These are phyloP conservation scores for Novymonas esmeraldas DNA, from an alignment of 208 protist species.

Conservation along the genomic window DNA sequence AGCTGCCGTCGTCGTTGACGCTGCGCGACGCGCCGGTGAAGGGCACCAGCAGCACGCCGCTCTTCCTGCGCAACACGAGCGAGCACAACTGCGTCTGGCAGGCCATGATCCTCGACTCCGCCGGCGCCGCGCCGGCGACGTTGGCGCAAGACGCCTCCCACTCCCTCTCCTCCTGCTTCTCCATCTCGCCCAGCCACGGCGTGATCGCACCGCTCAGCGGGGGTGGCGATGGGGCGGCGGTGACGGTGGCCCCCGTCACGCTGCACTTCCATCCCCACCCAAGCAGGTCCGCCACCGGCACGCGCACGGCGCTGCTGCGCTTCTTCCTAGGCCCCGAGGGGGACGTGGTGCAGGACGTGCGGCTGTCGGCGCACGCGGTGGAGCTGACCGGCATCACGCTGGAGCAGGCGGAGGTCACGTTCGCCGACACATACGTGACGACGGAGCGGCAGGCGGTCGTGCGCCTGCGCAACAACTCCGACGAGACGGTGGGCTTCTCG, in stretches of 20 bases:
- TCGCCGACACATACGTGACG: constrained; percentile 92
- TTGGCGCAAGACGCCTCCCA: constrained; percentile 36
- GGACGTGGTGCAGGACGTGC: constrained; percentile 79
- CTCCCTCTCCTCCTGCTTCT: constrained; percentile 60
- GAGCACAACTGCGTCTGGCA: constrained; percentile 65
- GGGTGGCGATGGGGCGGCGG: constrained; percentile 25
- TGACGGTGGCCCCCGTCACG: constrained; percentile 32
- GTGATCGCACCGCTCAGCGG: constrained; percentile 70
- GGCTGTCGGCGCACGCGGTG: constrained; percentile 49
- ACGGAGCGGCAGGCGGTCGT: constrained; percentile 87
- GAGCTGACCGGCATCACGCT: constrained; percentile 80
- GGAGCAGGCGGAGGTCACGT: constrained; percentile 53
- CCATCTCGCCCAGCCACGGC: constrained; percentile 54
- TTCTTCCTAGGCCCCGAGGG: constrained; percentile 87
- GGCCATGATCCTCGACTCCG: constrained; percentile 35
- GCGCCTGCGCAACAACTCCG: constrained; percentile 85
- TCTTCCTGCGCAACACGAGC: constrained; percentile 93
- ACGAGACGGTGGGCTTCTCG: constrained; percentile 74
- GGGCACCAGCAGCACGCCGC: constrained; percentile 48
- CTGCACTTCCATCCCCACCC: constrained; percentile 27
- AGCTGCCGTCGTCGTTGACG: constrained; percentile 73
- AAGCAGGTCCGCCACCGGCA: constrained; percentile 14
- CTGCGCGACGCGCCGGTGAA: constrained; percentile 82
- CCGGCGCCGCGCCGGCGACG: neutral
- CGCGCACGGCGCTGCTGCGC: constrained; percentile 39